Evolutionary conservation across 2,329 filamentous ascomycete genomes (phyloP), one percentile per base, ranked within the genome.

Genomic region (Stachybotrys elegans): DNA sequence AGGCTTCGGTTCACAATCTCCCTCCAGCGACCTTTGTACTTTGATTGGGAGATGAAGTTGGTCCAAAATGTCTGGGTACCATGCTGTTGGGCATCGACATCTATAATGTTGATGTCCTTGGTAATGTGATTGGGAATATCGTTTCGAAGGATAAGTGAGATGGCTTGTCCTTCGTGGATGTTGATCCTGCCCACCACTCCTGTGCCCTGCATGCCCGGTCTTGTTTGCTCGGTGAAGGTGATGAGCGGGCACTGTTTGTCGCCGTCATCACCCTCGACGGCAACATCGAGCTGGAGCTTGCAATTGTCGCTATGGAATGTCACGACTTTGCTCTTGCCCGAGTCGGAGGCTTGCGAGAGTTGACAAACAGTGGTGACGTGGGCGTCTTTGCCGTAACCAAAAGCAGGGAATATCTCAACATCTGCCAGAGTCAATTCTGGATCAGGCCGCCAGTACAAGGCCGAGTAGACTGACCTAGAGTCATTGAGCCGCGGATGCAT

Each of bases 51-150:
- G 43, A 88, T 84, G 80, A 85, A 91, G 52, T 81, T 79, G 52
- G 75, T 82, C 86, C 86, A 90, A 60, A 78, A 91, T 8, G 69
- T 71, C 55, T 84, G 83, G 0, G 84, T 90, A 49, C 82, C 79
- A 49, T 83, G 76, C 59, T 89, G 85, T 53, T 86, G 72, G 4
- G 62, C 62, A 56, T 84, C 73, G 11, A 89, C 61, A 25, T 83
- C 67, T 1, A 70, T 57, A 2, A 72, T 78, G 4, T 80, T 81
- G 49, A 86, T 79, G 42, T 74, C 63, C 23, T 71, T 64, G 1
- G 79, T 80, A 27, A 78, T 69, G 52, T 85, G 76, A 19, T 78
- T 65, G 1, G 72, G 67, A 5, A 76, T 67, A 46, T 84, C 80
- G 50, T 83, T 78, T 27, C 84, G 76, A 22, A 89, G 65, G 22